Evolutionary conservation across 2,329 filamentous ascomycete species (phyloP).

Genomic region (Sclerotinia nivalis): DNA sequence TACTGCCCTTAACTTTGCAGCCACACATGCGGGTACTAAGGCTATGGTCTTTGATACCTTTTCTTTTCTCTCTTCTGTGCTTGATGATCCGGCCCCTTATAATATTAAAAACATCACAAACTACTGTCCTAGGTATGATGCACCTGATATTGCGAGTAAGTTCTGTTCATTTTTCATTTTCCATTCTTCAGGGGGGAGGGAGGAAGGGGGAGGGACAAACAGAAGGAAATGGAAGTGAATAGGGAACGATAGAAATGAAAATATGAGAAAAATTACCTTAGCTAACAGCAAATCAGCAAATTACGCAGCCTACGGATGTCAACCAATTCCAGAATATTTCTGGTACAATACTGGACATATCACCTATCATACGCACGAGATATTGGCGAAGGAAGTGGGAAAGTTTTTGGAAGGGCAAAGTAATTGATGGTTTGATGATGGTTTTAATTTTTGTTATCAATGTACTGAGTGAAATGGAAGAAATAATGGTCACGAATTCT

Average conservation of each 20-base stretch:
- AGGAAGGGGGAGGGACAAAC: too few relatives aligned
- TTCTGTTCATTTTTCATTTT: neutral
- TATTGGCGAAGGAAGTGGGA: constrained; percentile 40
- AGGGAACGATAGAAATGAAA: too few relatives aligned
- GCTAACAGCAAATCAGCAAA: constrained; percentile 32
- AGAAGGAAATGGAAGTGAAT: too few relatives aligned
- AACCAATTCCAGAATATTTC: constrained; percentile 47
- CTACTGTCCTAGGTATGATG: constrained; percentile 49
- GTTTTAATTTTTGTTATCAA: too few relatives aligned
- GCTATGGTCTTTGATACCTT: constrained; percentile 50
- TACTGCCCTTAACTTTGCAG: constrained; percentile 26
- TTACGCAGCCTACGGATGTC: constrained; percentile 49
- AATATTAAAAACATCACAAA: constrained; percentile 49
- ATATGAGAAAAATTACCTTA: too few relatives aligned
- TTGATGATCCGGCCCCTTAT: constrained; percentile 46
- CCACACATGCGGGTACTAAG: constrained; percentile 40
- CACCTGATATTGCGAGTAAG: constrained; percentile 46
- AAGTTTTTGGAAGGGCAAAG: constrained; percentile 30
- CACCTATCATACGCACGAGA: constrained; percentile 46
- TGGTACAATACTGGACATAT: constrained; percentile 53
- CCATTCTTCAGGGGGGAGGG: too few relatives aligned
- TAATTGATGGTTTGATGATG: neutral
- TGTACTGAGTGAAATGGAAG: too few relatives aligned
- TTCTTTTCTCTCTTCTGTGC: constrained; percentile 44
- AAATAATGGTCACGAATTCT: too few relatives aligned